Percentiles rank a stretch among this genome's conserved stretches.
These are phyloP conservation scores for Neofusicoccum sp. DNA, from an alignment of 2,329 filamentous ascomycete species.

Conservation along the genomic window DNA sequence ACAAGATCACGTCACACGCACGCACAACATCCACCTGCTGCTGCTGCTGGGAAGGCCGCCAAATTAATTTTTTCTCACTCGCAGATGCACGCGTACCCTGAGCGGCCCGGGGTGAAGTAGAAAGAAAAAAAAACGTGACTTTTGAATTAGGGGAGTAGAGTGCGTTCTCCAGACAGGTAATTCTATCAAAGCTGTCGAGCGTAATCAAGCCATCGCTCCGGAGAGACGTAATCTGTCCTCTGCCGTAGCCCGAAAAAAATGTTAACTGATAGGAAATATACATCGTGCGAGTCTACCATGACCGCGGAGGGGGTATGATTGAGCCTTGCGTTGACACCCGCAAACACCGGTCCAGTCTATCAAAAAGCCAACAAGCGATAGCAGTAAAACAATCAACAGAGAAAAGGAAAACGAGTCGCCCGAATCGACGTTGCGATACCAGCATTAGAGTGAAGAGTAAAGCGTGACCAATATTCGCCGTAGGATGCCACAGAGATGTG, in stretches of 20 bases:
- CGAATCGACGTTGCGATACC: not conserved
- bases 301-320: slow-evolving; percentile 17
- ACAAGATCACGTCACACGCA: slow-evolving; percentile 12
- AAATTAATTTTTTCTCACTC: not conserved
- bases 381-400: slow-evolving; percentile 7
- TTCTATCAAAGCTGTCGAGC: slow-evolving; percentile 11
- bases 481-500: not conserved
- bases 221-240: not conserved
- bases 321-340: slow-evolving; percentile 16
- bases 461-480: slow-evolving; percentile 15
- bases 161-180: slow-evolving; percentile 9
- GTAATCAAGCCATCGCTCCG: slow-evolving; percentile 4
- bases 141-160: slow-evolving; percentile 16
- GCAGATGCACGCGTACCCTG: not conserved
- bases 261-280: slow-evolving; percentile 9
- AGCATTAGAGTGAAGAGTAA: slow-evolving; percentile 17
- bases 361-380: slow-evolving; percentile 12
- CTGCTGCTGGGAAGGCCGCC: not conserved
- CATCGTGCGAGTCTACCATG: slow-evolving; percentile 18
- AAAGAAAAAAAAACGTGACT: not conserved
- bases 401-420: slow-evolving; percentile 14
- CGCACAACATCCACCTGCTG: not conserved
- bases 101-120: too few species aligned
- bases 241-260: not conserved
- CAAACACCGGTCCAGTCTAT: slow-evolving; percentile 19